These are phyloP conservation scores for Carex parvula DNA, from an alignment of 176 grass and related monocot species.

Conservation along the genomic window DNA sequence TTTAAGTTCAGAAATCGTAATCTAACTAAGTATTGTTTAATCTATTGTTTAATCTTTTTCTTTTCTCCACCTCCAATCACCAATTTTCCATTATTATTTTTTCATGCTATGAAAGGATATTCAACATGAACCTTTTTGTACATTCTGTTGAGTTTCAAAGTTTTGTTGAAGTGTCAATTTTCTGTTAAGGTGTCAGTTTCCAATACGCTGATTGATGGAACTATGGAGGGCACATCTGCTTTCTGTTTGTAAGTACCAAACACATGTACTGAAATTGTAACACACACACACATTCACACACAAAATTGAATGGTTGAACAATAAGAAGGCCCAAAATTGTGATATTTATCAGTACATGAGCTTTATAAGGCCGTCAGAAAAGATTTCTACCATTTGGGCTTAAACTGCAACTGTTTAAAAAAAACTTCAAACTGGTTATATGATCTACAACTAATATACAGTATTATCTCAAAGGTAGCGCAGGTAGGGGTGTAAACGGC, in stretches of 20 bases:
- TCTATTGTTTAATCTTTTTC: background rate
- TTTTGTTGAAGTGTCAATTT: conserved; percentile 11
- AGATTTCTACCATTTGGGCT: background rate
- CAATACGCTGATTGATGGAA: background rate
- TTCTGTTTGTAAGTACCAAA: background rate
- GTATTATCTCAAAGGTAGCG: too few species aligned
- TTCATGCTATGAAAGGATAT: background rate
- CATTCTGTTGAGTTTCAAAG: background rate
- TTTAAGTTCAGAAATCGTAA: background rate
- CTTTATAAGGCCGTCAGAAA: background rate
- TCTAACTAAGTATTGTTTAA: background rate
- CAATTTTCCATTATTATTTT: background rate
- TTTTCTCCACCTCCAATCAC: too few species aligned
- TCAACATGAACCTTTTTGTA: background rate
- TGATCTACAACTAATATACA: too few species aligned
- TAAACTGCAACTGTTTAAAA: background rate
- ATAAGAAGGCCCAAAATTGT: background rate
- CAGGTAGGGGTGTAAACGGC: too few species aligned
- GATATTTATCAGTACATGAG: background rate
- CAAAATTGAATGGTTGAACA: background rate
- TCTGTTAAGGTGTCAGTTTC: background rate
- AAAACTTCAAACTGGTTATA: too few species aligned
- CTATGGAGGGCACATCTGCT: background rate
- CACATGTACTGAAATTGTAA: background rate
- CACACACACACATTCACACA: background rate